A percentile compares a stretch with the other conserved stretches of the same genome.
phyloP scores from a whole-genome alignment of 331 rosid species.

The Quercus phellos region DNA sequence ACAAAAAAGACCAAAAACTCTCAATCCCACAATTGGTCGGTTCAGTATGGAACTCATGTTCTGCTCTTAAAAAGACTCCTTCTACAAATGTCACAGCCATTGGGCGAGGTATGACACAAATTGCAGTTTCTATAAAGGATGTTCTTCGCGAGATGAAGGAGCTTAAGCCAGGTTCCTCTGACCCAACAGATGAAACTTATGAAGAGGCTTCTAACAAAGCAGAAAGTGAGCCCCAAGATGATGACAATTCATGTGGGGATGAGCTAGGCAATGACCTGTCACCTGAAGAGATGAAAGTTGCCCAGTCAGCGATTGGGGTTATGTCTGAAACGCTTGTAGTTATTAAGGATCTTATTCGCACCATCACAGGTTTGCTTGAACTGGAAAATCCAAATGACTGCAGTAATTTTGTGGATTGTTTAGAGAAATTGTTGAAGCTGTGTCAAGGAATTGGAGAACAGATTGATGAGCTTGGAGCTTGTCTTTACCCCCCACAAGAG shows the following conservation, averaged over 20 bases:
- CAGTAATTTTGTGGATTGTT: conserved; percentile 41
- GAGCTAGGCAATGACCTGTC: conserved; percentile 81
- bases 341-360: conserved; percentile 72
- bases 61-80: conserved; percentile 77
- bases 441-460: conserved; percentile 61
- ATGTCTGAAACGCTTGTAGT: conserved; percentile 56
- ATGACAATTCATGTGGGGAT: conserved; percentile 42
- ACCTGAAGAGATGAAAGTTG: conserved; percentile 79
- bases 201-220: conserved; percentile 24
- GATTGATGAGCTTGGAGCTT: conserved; percentile 89
- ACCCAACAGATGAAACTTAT: conserved; percentile 24
- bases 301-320: conserved; percentile 45
- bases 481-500: conserved; percentile 94
- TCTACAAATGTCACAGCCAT: conserved; percentile 68
- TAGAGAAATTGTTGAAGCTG: conserved; percentile 70
- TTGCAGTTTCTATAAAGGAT: conserved; percentile 81
- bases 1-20: conserved; percentile 31
- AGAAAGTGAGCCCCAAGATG: conserved; percentile 28
- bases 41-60: conserved; percentile 77
- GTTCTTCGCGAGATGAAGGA: conserved; percentile 95
- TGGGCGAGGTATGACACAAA: conserved; percentile 75
- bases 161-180: conserved; percentile 56
- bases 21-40: conserved; percentile 72
- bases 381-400: conserved; percentile 49
- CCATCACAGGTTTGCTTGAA: conserved; percentile 66